phyloP scores from a whole-genome alignment of 2,329 filamentous ascomycete genomes.

The Ploettnerulaceae sp. region DNA sequence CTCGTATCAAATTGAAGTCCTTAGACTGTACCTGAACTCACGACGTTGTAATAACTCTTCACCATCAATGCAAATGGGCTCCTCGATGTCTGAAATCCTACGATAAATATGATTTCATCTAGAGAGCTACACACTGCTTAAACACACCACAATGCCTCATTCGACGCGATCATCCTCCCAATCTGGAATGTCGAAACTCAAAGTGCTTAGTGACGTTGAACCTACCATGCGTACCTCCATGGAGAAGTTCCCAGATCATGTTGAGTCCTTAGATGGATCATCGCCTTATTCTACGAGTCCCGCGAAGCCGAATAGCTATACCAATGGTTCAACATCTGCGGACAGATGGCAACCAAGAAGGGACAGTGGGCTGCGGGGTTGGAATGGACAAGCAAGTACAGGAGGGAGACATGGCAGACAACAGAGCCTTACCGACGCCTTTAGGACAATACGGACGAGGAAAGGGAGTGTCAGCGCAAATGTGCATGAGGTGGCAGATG shows the following conservation, averaged over 20 bases:
- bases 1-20: slow-evolving; percentile 12
- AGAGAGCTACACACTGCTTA: slow-evolving; percentile 13
- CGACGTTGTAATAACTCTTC: not conserved
- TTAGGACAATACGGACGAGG: slow-evolving; percentile 73
- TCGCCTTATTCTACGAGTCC: slow-evolving; percentile 21
- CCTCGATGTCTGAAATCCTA: slow-evolving; percentile 1
- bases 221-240: slow-evolving; percentile 35
- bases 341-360: slow-evolving; percentile 60
- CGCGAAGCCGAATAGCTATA: slow-evolving; percentile 26
- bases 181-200: slow-evolving; percentile 32
- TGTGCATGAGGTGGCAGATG: slow-evolving; percentile 87
- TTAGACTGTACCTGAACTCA: not conserved
- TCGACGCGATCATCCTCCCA: slow-evolving; percentile 38
- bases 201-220: slow-evolving; percentile 29
- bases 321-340: slow-evolving; percentile 32
- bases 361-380: slow-evolving; percentile 38
- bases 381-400: slow-evolving; percentile 25
- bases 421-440: slow-evolving; percentile 86
- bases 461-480: slow-evolving; percentile 87
- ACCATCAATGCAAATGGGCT: not conserved
- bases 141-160: slow-evolving; percentile 37
- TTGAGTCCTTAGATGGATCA: slow-evolving; percentile 37
- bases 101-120: slow-evolving; percentile 15
- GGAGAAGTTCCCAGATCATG: slow-evolving; percentile 55
- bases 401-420: slow-evolving; percentile 58